Conservation (phyloP, 768 basidiomycete genomes). For the Auricularia sp. region DNA sequence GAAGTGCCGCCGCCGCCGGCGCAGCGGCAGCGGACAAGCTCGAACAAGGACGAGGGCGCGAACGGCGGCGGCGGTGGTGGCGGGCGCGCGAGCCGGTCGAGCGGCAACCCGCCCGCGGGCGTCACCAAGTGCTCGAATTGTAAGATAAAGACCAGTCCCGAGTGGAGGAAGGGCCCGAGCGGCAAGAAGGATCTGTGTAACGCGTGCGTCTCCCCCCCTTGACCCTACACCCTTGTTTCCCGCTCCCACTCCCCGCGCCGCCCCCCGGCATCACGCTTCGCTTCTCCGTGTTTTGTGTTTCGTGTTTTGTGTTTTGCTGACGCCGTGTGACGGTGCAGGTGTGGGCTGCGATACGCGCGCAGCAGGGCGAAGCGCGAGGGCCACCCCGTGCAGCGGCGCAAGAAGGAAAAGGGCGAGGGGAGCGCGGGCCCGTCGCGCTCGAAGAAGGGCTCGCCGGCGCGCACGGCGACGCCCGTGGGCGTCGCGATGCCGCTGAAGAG, state of each 20-base stretch:
- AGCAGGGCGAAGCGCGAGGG: constrained; percentile 82
- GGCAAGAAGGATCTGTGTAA: constrained; percentile 89
- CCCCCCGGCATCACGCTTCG: background rate
- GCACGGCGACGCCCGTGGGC: background rate
- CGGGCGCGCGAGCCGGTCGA: constrained; percentile 25
- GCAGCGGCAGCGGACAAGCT: background rate
- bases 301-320: background rate
- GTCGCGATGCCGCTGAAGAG: background rate
- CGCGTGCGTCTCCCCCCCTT: constrained; percentile 47
- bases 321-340: constrained; percentile 34
- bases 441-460: background rate
- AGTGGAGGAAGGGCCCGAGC: constrained; percentile 86
- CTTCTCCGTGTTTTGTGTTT: too few species aligned
- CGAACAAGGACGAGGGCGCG: background rate
- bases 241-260: too few species aligned
- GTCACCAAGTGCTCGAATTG: constrained; percentile 69
- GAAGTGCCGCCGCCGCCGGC: background rate
- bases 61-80: background rate
- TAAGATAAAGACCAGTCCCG: constrained; percentile 71
- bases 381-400: constrained; percentile 17
- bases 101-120: constrained; percentile 62
- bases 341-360: constrained; percentile 77
- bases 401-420: constrained; percentile 9
- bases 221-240: too few species aligned
- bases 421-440: background rate